These are phyloP conservation scores for Leccinum fibrillosum DNA, from an alignment of 768 basidiomycete genomes.

Conservation along the genomic window DNA sequence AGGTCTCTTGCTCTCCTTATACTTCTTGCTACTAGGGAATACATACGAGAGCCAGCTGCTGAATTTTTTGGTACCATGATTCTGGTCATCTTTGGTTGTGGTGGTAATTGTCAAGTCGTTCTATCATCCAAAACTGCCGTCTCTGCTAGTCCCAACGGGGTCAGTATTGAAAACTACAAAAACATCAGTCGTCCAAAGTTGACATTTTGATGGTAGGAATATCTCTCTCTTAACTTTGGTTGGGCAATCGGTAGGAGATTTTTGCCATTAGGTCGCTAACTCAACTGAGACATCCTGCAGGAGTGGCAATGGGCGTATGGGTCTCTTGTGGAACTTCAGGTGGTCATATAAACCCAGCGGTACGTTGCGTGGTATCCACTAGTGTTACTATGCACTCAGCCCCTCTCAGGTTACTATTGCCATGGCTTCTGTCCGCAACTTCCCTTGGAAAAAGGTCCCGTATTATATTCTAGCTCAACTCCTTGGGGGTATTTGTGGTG, in stretches of 20 bases:
- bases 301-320: conserved; percentile 68
- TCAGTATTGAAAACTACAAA: conserved; percentile 32
- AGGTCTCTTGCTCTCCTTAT: not conserved
- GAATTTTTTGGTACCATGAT: conserved; percentile 62
- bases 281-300: conserved; percentile 18
- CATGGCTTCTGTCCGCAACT: conserved; percentile 63
- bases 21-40: conserved; percentile 34
- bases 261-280: not conserved
- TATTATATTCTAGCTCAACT: conserved; percentile 61
- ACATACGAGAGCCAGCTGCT: conserved; percentile 56
- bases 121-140: conserved; percentile 47
- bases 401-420: conserved; percentile 59
- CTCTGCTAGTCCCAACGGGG: conserved; percentile 50
- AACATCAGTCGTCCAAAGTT: not conserved
- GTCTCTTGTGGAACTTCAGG: conserved; percentile 64
- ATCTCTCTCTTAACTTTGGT: conserved; percentile 26
- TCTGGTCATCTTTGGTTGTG: conserved; percentile 57
- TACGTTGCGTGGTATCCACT: conserved; percentile 25
- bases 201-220: conserved; percentile 16
- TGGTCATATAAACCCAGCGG: conserved; percentile 74
- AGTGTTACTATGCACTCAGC: not conserved
- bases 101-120: conserved; percentile 55
- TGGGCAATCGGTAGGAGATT: conserved; percentile 29
- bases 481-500: conserved; percentile 59
- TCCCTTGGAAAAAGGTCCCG: conserved; percentile 82